phyloP scores from a whole-genome alignment of 306 rosid genomes.

The Prunus padus region DNA sequence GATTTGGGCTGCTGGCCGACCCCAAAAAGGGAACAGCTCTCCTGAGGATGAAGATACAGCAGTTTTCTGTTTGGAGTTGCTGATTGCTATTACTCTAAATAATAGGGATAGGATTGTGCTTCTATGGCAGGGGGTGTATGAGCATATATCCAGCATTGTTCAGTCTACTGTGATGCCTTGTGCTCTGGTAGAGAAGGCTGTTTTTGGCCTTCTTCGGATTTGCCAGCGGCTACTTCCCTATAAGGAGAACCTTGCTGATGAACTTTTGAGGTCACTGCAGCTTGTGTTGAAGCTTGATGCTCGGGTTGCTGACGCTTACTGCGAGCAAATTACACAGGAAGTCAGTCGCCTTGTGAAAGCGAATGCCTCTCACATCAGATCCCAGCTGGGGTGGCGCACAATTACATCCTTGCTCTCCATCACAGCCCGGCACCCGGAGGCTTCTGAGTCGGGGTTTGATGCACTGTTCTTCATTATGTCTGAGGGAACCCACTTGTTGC shows the following conservation, averaged over 20 bases:
- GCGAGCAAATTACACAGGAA: conserved; percentile 98
- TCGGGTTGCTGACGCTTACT: conserved; percentile 93
- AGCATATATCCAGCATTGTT: conserved; percentile 88
- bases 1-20: conserved; percentile 90
- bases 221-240: conserved; percentile 99
- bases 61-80: conserved; percentile 91
- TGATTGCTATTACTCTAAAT: conserved; percentile 92
- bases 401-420: conserved; percentile 77
- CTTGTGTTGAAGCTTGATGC: conserved; percentile 97
- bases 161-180: conserved; percentile 95
- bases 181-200: conserved; percentile 96
- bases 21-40: conserved; percentile 82
- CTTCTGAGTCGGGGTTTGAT: conserved; percentile 95
- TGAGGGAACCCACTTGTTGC: conserved; percentile 78
- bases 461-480: conserved; percentile 83
- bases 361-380: conserved; percentile 94
- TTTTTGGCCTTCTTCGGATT: conserved; percentile 88
- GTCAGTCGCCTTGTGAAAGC: conserved; percentile 93
- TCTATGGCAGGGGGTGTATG: conserved; percentile 97
- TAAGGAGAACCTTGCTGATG: conserved; percentile 94
- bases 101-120: conserved; percentile 93
- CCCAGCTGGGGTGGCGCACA: conserved; percentile 92
- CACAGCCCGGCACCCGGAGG: conserved; percentile 89
- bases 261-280: conserved; percentile 88
- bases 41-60: conserved; percentile 98